Base-by-base conservation (phyloP, 306 rosid genomes). In the Myrica gale region DNA sequence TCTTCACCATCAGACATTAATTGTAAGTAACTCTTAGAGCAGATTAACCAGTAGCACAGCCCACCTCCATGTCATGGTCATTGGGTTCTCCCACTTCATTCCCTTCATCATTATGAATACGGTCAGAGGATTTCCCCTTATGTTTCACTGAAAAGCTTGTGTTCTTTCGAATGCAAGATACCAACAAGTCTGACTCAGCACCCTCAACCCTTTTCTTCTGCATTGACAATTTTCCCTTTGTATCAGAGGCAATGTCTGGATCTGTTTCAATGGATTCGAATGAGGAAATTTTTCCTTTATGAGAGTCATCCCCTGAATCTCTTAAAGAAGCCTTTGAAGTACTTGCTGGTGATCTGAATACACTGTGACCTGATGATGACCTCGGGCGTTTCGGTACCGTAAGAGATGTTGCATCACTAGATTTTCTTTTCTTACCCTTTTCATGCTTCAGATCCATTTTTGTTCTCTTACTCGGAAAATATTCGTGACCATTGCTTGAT, bases 401-500 rank as follows among this genome's bases (percentile, higher is more conserved):
- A 83, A 76, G 63, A 75, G 87, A 77, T 42, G 87, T 57, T 76
- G 76, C 81, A 78, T 82, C 91, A 54, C 79, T 73, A 50, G 81
- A 77, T 79, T 89, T 92, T 80, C 98, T 86, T 80, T 88, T 92
- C 76, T 74, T 82, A 72, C 69, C 83, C 46, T 73, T 71, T 71
- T 71, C 72, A 78, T 69, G 44, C 76, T 78, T 84, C 66, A 69
- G 53, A 82, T 83, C 88, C 77, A 68, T 73, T 47, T 58, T 62
- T 61, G 71, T 77, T 73, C 78, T 83, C 87, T 82, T 87, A 45
- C 81, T 82, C 21, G 85, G 80, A 61, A 74, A 84, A 76, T 79
- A 74, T 68, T 80, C 91, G 78, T 89, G 93, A 45, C 98, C 99
- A 78, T 96, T 96, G 77, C 88, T 90, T 71, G 89, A 58, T 82